Percentiles rank a stretch among this genome's conserved stretches.
Conservation (phyloP, 2,329 filamentous ascomycete species). For the Rhynchosporium agropyri region DNA sequence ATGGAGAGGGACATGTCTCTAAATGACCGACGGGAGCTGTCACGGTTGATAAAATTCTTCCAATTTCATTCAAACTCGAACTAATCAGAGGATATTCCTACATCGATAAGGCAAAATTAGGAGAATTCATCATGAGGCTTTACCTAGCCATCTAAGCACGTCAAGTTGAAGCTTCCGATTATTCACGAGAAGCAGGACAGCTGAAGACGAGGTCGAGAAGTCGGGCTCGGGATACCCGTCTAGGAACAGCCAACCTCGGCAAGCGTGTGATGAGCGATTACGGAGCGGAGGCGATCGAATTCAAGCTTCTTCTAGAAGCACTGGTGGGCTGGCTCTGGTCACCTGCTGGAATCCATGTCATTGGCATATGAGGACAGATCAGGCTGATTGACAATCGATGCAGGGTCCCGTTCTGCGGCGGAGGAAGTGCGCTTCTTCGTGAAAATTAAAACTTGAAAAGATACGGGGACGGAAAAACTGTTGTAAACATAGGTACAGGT, state of each 20-base stretch:
- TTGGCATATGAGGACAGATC: background rate
- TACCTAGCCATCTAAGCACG: no score
- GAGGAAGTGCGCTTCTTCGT: background rate
- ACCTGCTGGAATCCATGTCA: background rate
- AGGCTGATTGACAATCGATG: background rate
- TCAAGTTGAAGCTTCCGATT: no score
- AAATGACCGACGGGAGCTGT: no score
- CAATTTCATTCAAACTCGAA: background rate
- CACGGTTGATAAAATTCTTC: no score
- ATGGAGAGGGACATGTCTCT: no score
- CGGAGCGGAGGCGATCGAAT: background rate
- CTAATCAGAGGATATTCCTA: background rate
- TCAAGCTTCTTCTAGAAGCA: conserved; percentile 15
- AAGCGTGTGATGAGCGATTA: background rate
- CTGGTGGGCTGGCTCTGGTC: no score
- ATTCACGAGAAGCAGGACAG: background rate
- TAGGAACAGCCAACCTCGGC: background rate
- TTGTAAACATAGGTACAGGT: no score
- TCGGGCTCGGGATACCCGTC: conserved; percentile 7
- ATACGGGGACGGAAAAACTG: no score
- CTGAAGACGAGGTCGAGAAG: background rate
- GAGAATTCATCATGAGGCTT: no score
- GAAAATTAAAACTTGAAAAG: background rate
- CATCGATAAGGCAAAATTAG: background rate
- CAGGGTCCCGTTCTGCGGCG: conserved; percentile 8